phyloP scores from a whole-genome alignment of 768 basidiomycete genomes.

The Paxillus ammoniavirescens region DNA sequence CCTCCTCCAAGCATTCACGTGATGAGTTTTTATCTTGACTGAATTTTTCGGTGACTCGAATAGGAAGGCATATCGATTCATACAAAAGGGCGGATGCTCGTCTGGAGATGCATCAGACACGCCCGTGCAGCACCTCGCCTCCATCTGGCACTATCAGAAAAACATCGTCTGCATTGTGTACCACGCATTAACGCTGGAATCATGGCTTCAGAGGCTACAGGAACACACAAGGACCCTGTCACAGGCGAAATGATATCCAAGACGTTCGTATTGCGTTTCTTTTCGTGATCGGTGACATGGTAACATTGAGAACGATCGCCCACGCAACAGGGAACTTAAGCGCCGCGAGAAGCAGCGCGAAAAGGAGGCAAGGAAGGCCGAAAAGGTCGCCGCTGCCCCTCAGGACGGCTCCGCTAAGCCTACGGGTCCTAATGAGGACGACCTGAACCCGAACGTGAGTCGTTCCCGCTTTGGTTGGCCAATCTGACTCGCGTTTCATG shows the following conservation, averaged over 20 bases:
- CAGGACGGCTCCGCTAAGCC: conserved; percentile 41
- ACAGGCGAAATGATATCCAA: conserved; percentile 98
- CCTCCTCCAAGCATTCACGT: background rate
- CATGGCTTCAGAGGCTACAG: conserved; percentile 40
- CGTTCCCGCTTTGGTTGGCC: background rate
- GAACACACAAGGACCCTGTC: conserved; percentile 68
- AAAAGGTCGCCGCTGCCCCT: conserved; percentile 58
- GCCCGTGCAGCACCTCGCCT: conserved; percentile 9
- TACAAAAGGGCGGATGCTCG: conserved; percentile 26
- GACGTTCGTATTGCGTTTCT: conserved; percentile 53
- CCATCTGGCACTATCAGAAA: background rate
- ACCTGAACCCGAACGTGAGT: conserved; percentile 89
- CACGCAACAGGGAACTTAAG: conserved; percentile 79
- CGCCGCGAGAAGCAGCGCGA: conserved; percentile 83
- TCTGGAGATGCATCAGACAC: conserved; percentile 21
- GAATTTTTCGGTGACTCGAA: conserved; percentile 23
- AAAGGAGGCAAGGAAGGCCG: conserved; percentile 71
- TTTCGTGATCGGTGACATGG: conserved; percentile 12
- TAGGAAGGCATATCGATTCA: conserved; percentile 27
- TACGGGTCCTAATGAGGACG: conserved; percentile 60
- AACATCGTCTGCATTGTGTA: conserved; percentile 4
- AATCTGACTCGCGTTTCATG: background rate
- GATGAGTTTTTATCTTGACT: conserved; percentile 3
- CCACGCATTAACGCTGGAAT: conserved; percentile 12
- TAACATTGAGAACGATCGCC: conserved; percentile 26